Evolutionary conservation across 139 green algal species (phyloP), one percentile per base, ranked within the genome.

Genomic region (Gonium pectorale): DNA sequence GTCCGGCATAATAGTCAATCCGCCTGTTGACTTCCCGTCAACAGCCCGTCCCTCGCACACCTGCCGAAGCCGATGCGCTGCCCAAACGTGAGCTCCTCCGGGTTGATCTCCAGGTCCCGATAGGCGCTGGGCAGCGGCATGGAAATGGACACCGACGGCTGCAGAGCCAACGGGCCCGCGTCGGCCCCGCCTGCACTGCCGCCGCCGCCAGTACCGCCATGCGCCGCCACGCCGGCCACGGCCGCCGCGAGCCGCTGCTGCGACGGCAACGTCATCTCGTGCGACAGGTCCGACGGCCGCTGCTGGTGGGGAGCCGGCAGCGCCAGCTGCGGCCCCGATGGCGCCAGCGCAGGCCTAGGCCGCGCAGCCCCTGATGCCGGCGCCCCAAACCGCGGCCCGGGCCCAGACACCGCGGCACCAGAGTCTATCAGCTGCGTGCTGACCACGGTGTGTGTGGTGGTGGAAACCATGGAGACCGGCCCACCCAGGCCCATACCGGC

Each of bases 1-100:
- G n/a, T n/a, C n/a, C n/a, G n/a, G n/a, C n/a, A n/a, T n/a, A n/a
- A n/a, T n/a, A n/a, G n/a, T n/a, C n/a, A n/a, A n/a, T n/a, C n/a
- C n/a, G n/a, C n/a, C n/a, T n/a, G n/a, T n/a, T n/a, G n/a, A n/a
- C n/a, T n/a, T n/a, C n/a, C n/a, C 49, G 49, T 17, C 49, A 56
- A 56, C 49, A 56, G 13, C 49, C 13, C 49, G 13, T 17, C 17
- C 13, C 13, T 17, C 49, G 91, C 94, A 87, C 93, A 98, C 43
- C 77, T 92, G 67, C 96, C 96, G 27, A 98, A 94, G 35, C 96
- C 96, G 40, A 99, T 94, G 75, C 95, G 92, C 21, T 87, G 89
- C 4, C 35, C 38, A 46, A 95, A 82, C 19, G 86, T 88, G 27
- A 97, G 73, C 79, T 97, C 94, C 24, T 81, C 52, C 0, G 89